phyloP scores from a whole-genome alignment of 2,329 filamentous ascomycete species.

The Fusarium dlaminii region DNA sequence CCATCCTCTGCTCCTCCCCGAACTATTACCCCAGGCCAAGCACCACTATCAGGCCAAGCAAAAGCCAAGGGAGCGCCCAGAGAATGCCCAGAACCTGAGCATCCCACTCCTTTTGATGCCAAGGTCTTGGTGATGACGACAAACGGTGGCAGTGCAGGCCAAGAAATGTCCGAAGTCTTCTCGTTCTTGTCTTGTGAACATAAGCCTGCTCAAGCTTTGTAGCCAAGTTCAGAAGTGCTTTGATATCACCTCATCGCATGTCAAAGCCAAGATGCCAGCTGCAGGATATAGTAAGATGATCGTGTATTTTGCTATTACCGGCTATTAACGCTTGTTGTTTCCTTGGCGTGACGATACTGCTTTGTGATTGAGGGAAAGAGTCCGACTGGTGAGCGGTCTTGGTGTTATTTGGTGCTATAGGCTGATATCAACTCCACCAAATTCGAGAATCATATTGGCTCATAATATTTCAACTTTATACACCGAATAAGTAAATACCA shows the following conservation, averaged over 20 bases:
- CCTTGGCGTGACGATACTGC: background rate
- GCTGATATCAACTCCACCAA: too few species aligned
- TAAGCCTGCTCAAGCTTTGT: conserved; percentile 38
- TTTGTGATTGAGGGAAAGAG: background rate
- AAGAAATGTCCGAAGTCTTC: background rate
- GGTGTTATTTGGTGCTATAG: background rate
- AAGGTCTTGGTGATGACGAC: conserved; percentile 41
- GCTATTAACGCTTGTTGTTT: background rate
- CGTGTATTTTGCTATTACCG: background rate
- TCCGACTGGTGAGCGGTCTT: background rate
- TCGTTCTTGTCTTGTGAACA: conserved; percentile 11
- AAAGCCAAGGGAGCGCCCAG: conserved; percentile 22
- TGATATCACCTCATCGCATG: conserved; percentile 11
- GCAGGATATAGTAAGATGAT: background rate
- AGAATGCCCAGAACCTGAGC: conserved; percentile 19
- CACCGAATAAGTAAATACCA: background rate
- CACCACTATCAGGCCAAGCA: conserved; percentile 11
- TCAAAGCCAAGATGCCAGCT: background rate
- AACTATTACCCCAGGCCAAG: conserved; percentile 16
- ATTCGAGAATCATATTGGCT: background rate
- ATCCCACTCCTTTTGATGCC: conserved; percentile 23
- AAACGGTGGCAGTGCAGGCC: conserved; percentile 43
- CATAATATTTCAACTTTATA: background rate
- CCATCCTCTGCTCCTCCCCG: background rate
- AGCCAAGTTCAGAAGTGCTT: conserved; percentile 25